Evolutionary conservation across 164 flowering plant genomes (phyloP).

Genomic region (Protea cynaroides): DNA sequence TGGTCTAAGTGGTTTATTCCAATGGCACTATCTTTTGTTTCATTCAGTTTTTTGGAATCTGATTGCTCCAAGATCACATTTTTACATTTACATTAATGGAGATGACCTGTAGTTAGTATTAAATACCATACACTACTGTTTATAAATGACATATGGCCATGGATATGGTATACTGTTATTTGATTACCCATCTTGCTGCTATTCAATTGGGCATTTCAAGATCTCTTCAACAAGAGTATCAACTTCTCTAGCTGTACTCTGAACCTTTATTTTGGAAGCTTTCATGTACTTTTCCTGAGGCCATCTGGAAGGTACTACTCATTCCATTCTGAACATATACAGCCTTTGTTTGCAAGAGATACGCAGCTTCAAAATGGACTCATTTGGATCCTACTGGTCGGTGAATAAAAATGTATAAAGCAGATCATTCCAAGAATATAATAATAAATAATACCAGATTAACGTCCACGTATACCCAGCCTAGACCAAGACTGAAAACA

Average conservation of each 20-base stretch:
- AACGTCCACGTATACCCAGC: no score
- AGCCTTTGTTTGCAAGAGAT: no score
- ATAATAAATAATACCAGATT: no score
- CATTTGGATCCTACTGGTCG: no score
- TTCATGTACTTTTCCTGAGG: no score
- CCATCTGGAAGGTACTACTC: no score
- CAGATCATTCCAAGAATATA: no score
- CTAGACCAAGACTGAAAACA: no score
- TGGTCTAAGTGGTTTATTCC: conserved; percentile 11
- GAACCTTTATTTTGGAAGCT: background rate
- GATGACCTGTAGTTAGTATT: conserved; percentile 3
- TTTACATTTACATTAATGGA: background rate
- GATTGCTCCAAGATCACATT: background rate
- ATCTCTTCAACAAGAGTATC: background rate
- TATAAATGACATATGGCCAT: background rate
- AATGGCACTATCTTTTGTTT: conserved; percentile 31
- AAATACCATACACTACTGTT: background rate
- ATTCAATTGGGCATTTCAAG: background rate
- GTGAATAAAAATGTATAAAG: no score
- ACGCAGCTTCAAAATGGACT: no score
- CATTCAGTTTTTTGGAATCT: conserved; percentile 20
- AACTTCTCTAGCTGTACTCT: background rate
- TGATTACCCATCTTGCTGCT: background rate
- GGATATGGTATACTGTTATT: no score
- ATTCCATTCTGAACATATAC: no score